Evolutionary conservation across 495 filamentous ascomycete species (phyloP).

Genomic region (Podospora conica): DNA sequence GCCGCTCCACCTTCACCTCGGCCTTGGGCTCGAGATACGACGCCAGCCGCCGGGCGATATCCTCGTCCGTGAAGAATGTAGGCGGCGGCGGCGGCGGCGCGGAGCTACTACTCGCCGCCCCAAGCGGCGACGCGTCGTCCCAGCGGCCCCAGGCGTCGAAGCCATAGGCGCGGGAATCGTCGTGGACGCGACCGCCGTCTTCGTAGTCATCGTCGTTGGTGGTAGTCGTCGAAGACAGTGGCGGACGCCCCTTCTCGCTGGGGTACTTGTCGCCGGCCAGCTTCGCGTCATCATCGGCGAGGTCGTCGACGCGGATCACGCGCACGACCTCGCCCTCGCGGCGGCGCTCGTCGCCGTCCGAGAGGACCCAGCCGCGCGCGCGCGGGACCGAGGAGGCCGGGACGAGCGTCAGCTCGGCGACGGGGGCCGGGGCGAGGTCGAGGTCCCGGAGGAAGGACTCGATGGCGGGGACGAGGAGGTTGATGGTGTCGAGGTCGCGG

Average conservation of each 20-base stretch:
- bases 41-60: conserved; percentile 41
- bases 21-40: conserved; percentile 37
- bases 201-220: conserved; percentile 4
- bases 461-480: conserved; percentile 31
- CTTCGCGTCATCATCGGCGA: not conserved
- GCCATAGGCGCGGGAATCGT: conserved; percentile 10
- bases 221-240: not conserved
- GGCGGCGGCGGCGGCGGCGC: not conserved
- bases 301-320: conserved; percentile 24
- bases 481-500: conserved; percentile 28
- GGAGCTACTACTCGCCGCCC: not conserved
- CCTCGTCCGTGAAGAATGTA: conserved; percentile 44
- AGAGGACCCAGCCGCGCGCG: conserved; percentile 27
- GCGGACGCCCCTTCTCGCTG: not conserved
- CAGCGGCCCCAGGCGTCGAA: conserved; percentile 42
- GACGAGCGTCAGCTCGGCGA: conserved; percentile 37
- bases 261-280: not conserved
- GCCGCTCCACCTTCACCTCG: conserved; percentile 16
- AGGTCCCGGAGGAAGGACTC: conserved; percentile 35
- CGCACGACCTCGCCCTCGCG: conserved; percentile 32
- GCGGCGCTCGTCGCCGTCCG: conserved; percentile 30
- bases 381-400: conserved; percentile 25
- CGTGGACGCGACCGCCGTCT: not conserved
- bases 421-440: conserved; percentile 9
- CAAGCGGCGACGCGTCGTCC: conserved; percentile 8